phyloP scores from a whole-genome alignment of 169 alveolate genomes.

The Neospora caninum region DNA sequence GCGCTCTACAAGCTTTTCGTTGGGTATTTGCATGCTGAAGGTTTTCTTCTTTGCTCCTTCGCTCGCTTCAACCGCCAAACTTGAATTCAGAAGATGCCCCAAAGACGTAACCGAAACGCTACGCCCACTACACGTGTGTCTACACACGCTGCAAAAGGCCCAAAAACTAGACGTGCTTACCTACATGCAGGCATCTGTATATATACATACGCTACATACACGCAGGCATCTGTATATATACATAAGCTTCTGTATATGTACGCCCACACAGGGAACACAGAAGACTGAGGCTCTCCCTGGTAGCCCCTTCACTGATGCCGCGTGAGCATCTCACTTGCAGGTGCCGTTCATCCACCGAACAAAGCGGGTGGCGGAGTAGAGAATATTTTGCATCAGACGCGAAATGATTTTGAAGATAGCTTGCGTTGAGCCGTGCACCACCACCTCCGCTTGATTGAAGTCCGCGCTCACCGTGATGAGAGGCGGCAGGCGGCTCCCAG shows the following conservation, averaged over 20 bases:
- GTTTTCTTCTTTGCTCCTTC: too few relatives aligned
- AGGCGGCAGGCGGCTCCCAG: constrained; percentile 69
- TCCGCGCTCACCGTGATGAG: constrained; percentile 72
- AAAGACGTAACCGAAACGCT: too few relatives aligned
- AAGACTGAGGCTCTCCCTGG: not conserved
- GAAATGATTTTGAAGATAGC: constrained; percentile 85
- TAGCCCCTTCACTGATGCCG: not conserved
- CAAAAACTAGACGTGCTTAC: not conserved
- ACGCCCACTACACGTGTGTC: too few relatives aligned
- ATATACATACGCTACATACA: not conserved
- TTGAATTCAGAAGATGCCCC: too few relatives aligned
- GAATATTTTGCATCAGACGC: constrained; percentile 84
- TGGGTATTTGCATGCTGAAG: too few relatives aligned
- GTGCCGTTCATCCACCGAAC: constrained; percentile 91
- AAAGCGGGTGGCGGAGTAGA: constrained; percentile 83
- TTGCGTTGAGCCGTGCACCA: constrained; percentile 86
- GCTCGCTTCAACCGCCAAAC: too few relatives aligned
- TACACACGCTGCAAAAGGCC: not conserved
- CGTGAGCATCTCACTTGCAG: constrained; percentile 74
- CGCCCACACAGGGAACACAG: too few relatives aligned
- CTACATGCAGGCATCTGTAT: too few relatives aligned
- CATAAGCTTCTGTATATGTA: not conserved
- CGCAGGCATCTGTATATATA: too few relatives aligned
- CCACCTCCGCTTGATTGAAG: constrained; percentile 84
- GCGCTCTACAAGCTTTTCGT: too few relatives aligned